Evolutionary conservation across 1,139 yeast species (phyloP).

Genomic region (Blastobotrys aristatus): DNA sequence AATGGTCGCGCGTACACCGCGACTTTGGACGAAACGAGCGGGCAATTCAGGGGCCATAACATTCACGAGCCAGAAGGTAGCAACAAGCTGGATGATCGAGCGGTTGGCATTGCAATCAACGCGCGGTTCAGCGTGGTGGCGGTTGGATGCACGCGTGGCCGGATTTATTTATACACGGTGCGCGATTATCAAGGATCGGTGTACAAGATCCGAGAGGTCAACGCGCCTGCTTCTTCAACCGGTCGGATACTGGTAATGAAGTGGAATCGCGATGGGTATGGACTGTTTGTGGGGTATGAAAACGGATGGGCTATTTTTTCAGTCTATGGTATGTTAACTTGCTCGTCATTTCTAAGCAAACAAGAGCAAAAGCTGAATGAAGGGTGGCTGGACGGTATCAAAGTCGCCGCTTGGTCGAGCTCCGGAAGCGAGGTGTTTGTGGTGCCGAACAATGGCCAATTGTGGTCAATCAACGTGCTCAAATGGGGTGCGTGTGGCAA

Average conservation of each 20-base stretch:
- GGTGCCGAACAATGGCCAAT: slow-evolving; percentile 14
- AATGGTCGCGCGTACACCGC: slow-evolving; percentile 17
- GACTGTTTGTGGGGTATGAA: slow-evolving; percentile 35
- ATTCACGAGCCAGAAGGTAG: slow-evolving; percentile 21
- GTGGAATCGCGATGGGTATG: slow-evolving; percentile 37
- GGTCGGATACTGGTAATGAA: slow-evolving; percentile 29
- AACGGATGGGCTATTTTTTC: slow-evolving; percentile 38
- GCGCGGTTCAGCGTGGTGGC: slow-evolving; percentile 36
- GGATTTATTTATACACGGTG: slow-evolving; percentile 32
- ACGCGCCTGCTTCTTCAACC: slow-evolving; percentile 31
- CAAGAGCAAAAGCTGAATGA: slow-evolving; percentile 26
- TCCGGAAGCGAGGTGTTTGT: slow-evolving; percentile 30
- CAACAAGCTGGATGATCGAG: slow-evolving; percentile 22
- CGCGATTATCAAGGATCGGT: slow-evolving; percentile 34
- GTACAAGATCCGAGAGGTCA: slow-evolving; percentile 26
- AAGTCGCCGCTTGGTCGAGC: slow-evolving; percentile 33
- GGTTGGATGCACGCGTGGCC: slow-evolving; percentile 33
- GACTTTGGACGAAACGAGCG: slow-evolving; percentile 1
- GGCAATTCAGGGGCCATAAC: slow-evolving; percentile 17
- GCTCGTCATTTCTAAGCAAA: slow-evolving; percentile 30
- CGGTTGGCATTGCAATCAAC: slow-evolving; percentile 31
- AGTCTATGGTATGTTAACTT: slow-evolving; percentile 36
- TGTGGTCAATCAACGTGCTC: slow-evolving; percentile 30
- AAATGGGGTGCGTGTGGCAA: slow-evolving; percentile 33
- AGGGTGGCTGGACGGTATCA: slow-evolving; percentile 33